Evolutionary conservation across 1,284 basidiomycete species (phyloP).

Genomic region (Marasmius sp.): DNA sequence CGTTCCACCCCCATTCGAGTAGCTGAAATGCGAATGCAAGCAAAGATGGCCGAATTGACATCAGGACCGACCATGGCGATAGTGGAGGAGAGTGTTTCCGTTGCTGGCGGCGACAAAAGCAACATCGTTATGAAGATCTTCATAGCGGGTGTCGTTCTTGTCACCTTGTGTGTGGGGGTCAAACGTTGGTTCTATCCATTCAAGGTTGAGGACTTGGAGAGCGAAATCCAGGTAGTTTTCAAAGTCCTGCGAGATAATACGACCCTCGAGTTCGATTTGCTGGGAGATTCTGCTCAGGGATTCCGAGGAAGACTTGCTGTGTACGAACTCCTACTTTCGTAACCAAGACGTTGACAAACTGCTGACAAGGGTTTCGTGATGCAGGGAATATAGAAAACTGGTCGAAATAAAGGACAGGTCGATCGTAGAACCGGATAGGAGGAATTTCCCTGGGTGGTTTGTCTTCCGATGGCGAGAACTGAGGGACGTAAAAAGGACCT

Average conservation of each 20-base stretch:
- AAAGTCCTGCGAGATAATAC: background rate
- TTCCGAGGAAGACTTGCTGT: background rate
- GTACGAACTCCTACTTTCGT: background rate
- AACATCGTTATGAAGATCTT: background rate
- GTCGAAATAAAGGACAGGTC: background rate
- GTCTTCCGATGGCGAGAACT: background rate
- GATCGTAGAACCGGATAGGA: background rate
- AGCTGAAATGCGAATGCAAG: too few relatives aligned
- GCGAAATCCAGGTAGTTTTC: background rate
- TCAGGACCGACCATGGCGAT: too few relatives aligned
- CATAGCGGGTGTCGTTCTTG: background rate
- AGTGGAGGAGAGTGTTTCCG: background rate
- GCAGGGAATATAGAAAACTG: background rate
- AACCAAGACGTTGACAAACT: background rate
- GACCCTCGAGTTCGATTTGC: background rate
- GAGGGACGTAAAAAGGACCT: background rate
- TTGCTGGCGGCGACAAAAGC: background rate
- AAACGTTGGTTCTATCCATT: background rate
- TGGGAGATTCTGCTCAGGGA: background rate
- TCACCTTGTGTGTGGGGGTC: background rate
- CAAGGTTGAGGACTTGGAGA: background rate
- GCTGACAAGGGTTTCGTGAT: background rate
- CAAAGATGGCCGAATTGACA: too few relatives aligned
- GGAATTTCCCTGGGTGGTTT: background rate
- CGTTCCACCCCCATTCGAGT: too few relatives aligned